phyloP scores from a whole-genome alignment of 2,329 filamentous ascomycete genomes.

The Talaromyces amestolkiae region DNA sequence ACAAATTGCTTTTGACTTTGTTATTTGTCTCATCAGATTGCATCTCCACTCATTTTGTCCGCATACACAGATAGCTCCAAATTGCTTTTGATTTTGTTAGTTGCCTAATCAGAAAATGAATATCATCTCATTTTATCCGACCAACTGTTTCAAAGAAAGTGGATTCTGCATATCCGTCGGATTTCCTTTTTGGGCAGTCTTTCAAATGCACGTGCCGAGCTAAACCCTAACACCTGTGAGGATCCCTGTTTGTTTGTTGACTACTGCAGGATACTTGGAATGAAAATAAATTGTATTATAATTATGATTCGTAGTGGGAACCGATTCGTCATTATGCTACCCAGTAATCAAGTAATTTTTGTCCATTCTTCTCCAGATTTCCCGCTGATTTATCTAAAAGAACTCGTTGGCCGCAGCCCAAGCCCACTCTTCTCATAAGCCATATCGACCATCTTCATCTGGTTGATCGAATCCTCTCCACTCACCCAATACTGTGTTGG shows the following conservation, averaged over 20 bases:
- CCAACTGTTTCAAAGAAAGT: not conserved
- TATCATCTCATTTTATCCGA: not conserved
- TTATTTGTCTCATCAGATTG: too few relatives aligned
- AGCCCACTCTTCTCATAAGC: slow-evolving; percentile 47
- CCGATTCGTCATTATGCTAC: not conserved
- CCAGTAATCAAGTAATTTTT: not conserved
- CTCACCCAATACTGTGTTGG: slow-evolving; percentile 42
- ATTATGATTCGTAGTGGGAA: too few relatives aligned
- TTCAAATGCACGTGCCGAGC: not conserved
- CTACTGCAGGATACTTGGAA: too few relatives aligned
- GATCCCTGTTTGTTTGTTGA: too few relatives aligned
- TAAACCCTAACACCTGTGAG: not conserved
- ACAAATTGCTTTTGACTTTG: too few relatives aligned
- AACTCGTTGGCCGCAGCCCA: slow-evolving; percentile 9
- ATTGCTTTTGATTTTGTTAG: too few relatives aligned
- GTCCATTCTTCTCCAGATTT: not conserved
- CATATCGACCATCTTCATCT: slow-evolving; percentile 47
- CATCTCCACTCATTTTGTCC: too few relatives aligned
- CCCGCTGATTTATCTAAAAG: not conserved
- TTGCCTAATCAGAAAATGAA: not conserved
- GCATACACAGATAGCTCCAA: too few relatives aligned
- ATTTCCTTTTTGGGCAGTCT: not conserved
- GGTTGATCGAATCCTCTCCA: slow-evolving; percentile 43
- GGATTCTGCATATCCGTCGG: too few relatives aligned
- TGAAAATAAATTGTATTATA: too few relatives aligned